Evolutionary conservation across 176 grass and related monocot species (phyloP).

Genomic region (Oryza coarctata): DNA sequence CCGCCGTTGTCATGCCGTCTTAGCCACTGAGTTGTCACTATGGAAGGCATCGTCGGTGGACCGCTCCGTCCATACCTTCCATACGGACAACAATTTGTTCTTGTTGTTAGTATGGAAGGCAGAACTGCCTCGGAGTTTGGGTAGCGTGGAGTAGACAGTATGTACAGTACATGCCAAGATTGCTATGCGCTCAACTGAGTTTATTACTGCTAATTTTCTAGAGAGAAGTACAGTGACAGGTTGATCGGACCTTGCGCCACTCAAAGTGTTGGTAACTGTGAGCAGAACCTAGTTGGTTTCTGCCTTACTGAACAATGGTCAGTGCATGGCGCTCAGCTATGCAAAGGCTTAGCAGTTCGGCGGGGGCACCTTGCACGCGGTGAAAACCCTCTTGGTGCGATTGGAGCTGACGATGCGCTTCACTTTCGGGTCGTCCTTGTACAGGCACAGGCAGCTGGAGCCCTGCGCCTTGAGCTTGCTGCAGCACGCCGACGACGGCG

Average conservation of each 20-base stretch:
- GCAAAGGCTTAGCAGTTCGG: conserved; percentile 10
- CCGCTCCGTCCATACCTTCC: too few species aligned
- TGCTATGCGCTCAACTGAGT: background rate
- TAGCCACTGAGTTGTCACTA: too few species aligned
- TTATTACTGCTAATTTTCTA: background rate
- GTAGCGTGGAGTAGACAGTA: background rate
- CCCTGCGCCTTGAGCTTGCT: conserved; percentile 56
- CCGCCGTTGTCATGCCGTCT: too few species aligned
- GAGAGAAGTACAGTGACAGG: background rate
- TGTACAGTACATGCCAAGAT: background rate
- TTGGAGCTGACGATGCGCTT: conserved; percentile 62
- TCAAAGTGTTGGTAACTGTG: background rate
- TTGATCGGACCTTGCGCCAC: background rate
- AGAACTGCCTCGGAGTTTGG: background rate
- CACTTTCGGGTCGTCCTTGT: conserved; percentile 63
- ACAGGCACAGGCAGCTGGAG: conserved; percentile 66
- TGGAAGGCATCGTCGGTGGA: too few species aligned
- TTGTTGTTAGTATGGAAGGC: background rate
- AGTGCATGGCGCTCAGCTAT: background rate
- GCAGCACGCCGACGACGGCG: conserved; percentile 55
- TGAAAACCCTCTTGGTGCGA: conserved; percentile 59
- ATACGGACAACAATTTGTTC: too few species aligned
- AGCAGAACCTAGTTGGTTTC: too few species aligned
- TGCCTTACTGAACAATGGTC: background rate
- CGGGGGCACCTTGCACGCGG: conserved; percentile 47